phyloP scores from a whole-genome alignment of 2,329 filamentous ascomycete genomes.

The Apiospora aurea region DNA sequence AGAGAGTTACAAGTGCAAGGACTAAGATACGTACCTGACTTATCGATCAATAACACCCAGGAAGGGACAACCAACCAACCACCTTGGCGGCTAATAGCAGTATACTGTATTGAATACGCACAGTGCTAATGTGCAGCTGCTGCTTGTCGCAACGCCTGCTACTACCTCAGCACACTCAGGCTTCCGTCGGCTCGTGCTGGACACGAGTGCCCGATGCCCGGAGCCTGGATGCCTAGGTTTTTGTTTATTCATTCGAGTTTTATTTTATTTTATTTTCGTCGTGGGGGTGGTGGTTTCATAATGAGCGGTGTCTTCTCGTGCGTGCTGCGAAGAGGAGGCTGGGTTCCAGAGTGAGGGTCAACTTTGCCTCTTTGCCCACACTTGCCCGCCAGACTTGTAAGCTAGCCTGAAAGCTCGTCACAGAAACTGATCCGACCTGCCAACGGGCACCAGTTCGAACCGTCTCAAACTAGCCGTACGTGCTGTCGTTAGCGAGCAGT shows the following conservation, averaged over 20 bases:
- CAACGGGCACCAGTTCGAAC: slow-evolving; percentile 20
- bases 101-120: not conserved
- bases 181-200: not conserved
- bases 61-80: slow-evolving; percentile 2
- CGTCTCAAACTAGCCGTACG: slow-evolving; percentile 4
- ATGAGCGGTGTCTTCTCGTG: slow-evolving; percentile 12
- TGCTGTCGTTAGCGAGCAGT: slow-evolving; percentile 2
- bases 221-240: not conserved
- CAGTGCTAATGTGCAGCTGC: not conserved
- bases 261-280: not conserved
- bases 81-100: slow-evolving; percentile 14
- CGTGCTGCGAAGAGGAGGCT: slow-evolving; percentile 16
- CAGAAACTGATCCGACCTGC: not conserved
- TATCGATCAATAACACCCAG: slow-evolving; percentile 8
- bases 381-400: slow-evolving; percentile 12
- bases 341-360: slow-evolving; percentile 10
- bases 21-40: not conserved
- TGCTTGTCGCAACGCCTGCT: not conserved
- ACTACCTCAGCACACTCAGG: too few species aligned
- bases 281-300: slow-evolving; percentile 9
- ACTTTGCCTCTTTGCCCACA: slow-evolving; percentile 15
- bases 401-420: slow-evolving; percentile 11
- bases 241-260: not conserved
- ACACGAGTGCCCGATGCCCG: not conserved
- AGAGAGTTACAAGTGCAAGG: too few species aligned